A percentile compares a stretch with the other conserved stretches of the same genome.
Conservation (phyloP, 163 green algal genomes). For the Coccomyxa subellipsoidea region DNA sequence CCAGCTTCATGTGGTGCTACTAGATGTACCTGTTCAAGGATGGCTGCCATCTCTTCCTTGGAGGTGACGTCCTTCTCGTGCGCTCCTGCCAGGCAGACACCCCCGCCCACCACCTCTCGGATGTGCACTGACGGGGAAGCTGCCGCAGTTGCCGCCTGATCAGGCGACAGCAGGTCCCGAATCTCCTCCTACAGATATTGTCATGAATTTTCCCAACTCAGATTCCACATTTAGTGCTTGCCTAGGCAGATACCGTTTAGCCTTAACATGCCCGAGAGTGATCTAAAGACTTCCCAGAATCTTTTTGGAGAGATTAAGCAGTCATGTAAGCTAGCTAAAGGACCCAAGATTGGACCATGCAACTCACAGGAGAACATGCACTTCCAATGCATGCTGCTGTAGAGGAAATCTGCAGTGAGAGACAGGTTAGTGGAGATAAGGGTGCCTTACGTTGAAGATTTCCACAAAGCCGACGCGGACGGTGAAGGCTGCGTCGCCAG, state of each 20-base stretch:
- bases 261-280: no score
- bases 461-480: slow-evolving; percentile 93
- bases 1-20: no score
- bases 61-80: slow-evolving; percentile 65
- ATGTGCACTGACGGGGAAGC: slow-evolving; percentile 63
- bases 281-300: no score
- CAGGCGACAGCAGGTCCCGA: slow-evolving; percentile 75
- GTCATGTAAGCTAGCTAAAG: no score
- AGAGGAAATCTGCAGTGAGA: neutral
- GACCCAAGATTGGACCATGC: no score
- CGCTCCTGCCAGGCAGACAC: slow-evolving; percentile 81
- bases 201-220: neutral
- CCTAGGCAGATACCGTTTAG: no score
- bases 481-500: slow-evolving; percentile 49
- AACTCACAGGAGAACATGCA: no score
- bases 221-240: neutral
- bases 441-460: slow-evolving; percentile 83
- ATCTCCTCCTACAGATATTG: slow-evolving; percentile 79
- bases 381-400: no score
- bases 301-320: no score
- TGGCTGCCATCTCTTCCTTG: slow-evolving; percentile 55
- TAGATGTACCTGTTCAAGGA: slow-evolving; percentile 32
- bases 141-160: slow-evolving; percentile 2
- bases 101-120: slow-evolving; percentile 70
- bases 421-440: neutral